These are phyloP conservation scores for Haemoproteus tartakovskyi DNA, from an alignment of 169 alveolate species.

Conservation along the genomic window DNA sequence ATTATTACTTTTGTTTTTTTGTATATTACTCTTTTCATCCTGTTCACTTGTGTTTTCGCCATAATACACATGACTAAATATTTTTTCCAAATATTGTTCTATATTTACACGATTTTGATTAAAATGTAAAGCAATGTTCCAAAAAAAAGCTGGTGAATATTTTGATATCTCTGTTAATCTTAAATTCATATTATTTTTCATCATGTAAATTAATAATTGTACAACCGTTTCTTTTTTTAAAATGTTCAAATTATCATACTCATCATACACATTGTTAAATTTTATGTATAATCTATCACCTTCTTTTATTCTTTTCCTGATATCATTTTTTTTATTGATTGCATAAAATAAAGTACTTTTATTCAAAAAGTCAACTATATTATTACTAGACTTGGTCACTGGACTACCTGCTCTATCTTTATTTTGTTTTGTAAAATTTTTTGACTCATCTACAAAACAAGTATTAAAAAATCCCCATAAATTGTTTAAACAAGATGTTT, in stretches of 20 bases:
- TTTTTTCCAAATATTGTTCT: slow-evolving; percentile 13
- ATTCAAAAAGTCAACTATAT: neutral
- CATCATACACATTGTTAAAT: slow-evolving; percentile 9
- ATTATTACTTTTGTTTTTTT: neutral
- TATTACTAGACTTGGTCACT: neutral
- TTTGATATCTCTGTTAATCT: slow-evolving; percentile 26
- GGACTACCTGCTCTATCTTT: neutral
- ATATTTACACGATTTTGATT: slow-evolving; percentile 4
- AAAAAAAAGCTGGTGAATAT: slow-evolving; percentile 31
- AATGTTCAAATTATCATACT: slow-evolving; percentile 42
- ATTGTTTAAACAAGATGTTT: too few relatives aligned
- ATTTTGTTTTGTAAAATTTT: too few relatives aligned
- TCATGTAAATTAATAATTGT: slow-evolving; percentile 12
- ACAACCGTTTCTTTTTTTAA: slow-evolving; percentile 15
- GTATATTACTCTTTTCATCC: too few relatives aligned
- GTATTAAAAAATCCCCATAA: too few relatives aligned
- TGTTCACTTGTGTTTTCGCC: neutral
- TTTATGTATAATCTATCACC: slow-evolving; percentile 42
- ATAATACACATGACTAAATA: neutral
- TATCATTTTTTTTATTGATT: neutral
- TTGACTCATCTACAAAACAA: too few relatives aligned
- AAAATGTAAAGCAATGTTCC: slow-evolving; percentile 45
- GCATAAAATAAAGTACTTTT: slow-evolving; percentile 11
- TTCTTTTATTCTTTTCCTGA: slow-evolving; percentile 12
- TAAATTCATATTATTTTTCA: slow-evolving; percentile 6